Evolutionary conservation across 306 rosid genomes (phyloP).

Genomic region (Pueraria montana): DNA sequence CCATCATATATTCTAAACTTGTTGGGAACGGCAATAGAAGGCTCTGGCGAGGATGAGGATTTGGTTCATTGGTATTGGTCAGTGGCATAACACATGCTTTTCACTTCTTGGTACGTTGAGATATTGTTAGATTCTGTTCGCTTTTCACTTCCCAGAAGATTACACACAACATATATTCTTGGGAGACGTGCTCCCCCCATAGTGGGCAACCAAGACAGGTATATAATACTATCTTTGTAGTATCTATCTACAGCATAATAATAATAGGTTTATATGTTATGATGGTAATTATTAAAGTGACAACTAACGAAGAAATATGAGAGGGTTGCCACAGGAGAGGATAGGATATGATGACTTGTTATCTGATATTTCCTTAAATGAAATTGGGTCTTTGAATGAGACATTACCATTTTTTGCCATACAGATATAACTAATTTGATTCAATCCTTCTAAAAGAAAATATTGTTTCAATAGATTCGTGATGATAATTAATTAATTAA

Average conservation of each 20-base stretch:
- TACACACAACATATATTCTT: background rate
- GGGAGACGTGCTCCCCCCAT: background rate
- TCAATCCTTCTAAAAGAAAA: too few species aligned
- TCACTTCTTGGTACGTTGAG: background rate
- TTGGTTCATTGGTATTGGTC: background rate
- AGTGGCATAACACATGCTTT: background rate
- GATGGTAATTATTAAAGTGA: background rate
- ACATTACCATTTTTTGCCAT: too few species aligned
- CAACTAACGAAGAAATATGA: background rate
- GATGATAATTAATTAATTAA: too few species aligned
- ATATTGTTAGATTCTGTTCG: background rate
- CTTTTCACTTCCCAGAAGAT: background rate
- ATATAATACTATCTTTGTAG: background rate
- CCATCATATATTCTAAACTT: too few species aligned
- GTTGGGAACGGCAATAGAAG: too few species aligned
- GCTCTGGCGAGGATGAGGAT: too few species aligned
- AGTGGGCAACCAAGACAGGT: background rate
- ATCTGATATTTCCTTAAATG: too few species aligned
- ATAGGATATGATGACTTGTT: background rate
- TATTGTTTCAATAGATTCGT: too few species aligned
- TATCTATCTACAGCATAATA: background rate
- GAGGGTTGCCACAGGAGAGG: background rate
- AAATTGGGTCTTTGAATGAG: too few species aligned
- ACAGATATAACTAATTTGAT: too few species aligned
- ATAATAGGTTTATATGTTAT: too few species aligned